Evolutionary conservation across 768 basidiomycete genomes (phyloP), one percentile per base, ranked within the genome.

Genomic region (Pleurotus sapidus): DNA sequence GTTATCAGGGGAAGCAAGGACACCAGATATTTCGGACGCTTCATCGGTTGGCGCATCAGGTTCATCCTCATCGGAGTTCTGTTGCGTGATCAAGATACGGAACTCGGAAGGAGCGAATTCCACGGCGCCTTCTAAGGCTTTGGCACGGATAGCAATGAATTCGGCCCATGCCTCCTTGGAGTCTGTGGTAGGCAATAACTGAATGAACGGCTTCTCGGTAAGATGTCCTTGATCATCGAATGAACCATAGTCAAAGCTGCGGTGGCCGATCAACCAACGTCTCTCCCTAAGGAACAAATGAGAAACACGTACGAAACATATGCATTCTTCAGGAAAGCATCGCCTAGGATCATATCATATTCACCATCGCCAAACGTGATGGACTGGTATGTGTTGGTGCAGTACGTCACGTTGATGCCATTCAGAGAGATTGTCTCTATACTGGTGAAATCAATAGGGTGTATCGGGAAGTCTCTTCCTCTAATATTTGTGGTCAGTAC

Each of bases 271-370:
- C 20, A 39, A 20, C 34, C 39, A 34, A 51, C 17, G 49, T 38
- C 24, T 43, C 38, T 7, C 27, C 37, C 8, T 39, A 49, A 23
- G 15, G 40, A 55, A 14, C 24, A 9, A 38, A 20, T 49, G 12
- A 30, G 34, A 39, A 18, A 24, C 49, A 38, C 42, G 46, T 43
- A 62, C 61, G 47, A 24, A 43, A 18, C 0, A 53, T 23, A 5
- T 76, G 38, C 20, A 24, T 54, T 54, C 84, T 64, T 61, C 87
- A 87, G 68, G 72, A 89, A 89, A 7, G 82, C 77, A 86, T 89
- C 89, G 56, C 89, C 89, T 46, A 90, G 74, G 46, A 90, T 79
- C 67, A 86, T 78, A 64, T 89, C 88, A 60, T 77, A 89, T 11
- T 76, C 71, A 11, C 76, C 78, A 56, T 79, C 72, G 60, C 77